These are phyloP conservation scores for Globisporangium yorkense DNA, from an alignment of 352 stramenopile species.

Conservation along the genomic window DNA sequence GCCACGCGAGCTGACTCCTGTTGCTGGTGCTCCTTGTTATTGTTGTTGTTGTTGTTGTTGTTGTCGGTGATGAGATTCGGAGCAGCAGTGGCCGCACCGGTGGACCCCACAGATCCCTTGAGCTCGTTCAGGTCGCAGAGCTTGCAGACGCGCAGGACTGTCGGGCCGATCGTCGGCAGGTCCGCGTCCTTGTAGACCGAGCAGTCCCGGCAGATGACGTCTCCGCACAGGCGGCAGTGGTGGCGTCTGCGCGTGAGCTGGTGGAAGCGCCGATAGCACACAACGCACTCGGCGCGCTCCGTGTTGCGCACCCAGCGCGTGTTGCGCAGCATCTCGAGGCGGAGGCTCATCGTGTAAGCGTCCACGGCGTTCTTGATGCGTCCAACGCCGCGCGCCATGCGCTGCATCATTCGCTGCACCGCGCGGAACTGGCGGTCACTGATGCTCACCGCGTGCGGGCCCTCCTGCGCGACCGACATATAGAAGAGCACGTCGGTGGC, in stretches of 20 bases:
- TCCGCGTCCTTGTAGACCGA: slow-evolving; percentile 67
- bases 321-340: slow-evolving; percentile 44
- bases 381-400: slow-evolving; percentile 49
- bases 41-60: neutral
- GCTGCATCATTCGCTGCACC: slow-evolving; percentile 44
- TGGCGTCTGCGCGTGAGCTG: slow-evolving; percentile 58
- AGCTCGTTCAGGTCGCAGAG: slow-evolving; percentile 35
- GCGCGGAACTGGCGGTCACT: slow-evolving; percentile 60
- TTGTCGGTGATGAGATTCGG: neutral
- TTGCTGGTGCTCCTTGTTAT: neutral
- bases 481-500: slow-evolving; percentile 76
- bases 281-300: slow-evolving; percentile 41
- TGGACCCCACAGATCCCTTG: slow-evolving; percentile 11
- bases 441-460: slow-evolving; percentile 16
- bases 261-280: slow-evolving; percentile 66
- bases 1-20: neutral
- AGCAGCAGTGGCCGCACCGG: slow-evolving; percentile 1
- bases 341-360: slow-evolving; percentile 51
- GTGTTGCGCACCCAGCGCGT: slow-evolving; percentile 57
- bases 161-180: slow-evolving; percentile 56
- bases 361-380: slow-evolving; percentile 53
- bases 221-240: slow-evolving; percentile 70
- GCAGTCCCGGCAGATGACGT: slow-evolving; percentile 73
- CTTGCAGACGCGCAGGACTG: slow-evolving; percentile 59
- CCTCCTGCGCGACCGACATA: slow-evolving; percentile 35